These are phyloP conservation scores for Helicosporidium sp. DNA, from an alignment of 139 green algal genomes.

Conservation along the genomic window DNA sequence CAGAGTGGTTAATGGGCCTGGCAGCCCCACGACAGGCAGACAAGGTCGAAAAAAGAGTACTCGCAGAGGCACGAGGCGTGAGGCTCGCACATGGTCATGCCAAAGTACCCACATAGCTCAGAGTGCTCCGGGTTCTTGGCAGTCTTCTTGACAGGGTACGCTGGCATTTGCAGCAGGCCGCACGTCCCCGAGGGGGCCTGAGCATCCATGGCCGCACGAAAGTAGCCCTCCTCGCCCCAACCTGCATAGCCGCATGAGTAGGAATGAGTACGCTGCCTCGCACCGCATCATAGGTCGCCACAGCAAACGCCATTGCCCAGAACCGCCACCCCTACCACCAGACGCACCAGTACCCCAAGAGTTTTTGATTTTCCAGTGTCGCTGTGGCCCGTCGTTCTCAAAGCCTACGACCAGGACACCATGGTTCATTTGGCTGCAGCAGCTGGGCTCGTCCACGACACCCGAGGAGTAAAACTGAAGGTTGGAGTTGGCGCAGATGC, in stretches of 20 bases:
- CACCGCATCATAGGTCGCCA: slow-evolving; percentile 13
- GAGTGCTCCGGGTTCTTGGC: slow-evolving; percentile 18
- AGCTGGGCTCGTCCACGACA: slow-evolving; percentile 28
- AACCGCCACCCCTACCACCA: slow-evolving; percentile 30
- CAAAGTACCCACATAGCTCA: slow-evolving; percentile 20
- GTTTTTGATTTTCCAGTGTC: slow-evolving; percentile 85
- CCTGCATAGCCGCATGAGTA: not conserved
- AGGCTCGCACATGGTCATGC: slow-evolving; percentile 13
- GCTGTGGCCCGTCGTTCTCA: slow-evolving; percentile 6
- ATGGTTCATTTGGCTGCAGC: slow-evolving; percentile 67
- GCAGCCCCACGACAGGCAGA: slow-evolving; percentile 21
- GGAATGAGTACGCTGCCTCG: not conserved
- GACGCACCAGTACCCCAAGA: too few relatives aligned
- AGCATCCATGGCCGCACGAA: slow-evolving; percentile 31
- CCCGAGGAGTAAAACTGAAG: slow-evolving; percentile 72
- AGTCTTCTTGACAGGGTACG: slow-evolving; percentile 45
- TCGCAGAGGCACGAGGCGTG: slow-evolving; percentile 13
- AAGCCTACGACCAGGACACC: slow-evolving; percentile 70
- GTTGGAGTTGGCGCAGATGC: slow-evolving; percentile 55
- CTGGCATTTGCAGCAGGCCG: slow-evolving; percentile 36
- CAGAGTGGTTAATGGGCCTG: too few relatives aligned
- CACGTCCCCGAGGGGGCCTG: slow-evolving; percentile 23
- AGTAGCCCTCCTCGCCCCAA: slow-evolving; percentile 40
- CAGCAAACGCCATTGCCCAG: not conserved
- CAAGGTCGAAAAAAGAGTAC: slow-evolving; percentile 13